Percentiles rank a stretch among this genome's conserved stretches.
Conservation (phyloP, 78 protist species). For the Dictyostelium citrinum region DNA sequence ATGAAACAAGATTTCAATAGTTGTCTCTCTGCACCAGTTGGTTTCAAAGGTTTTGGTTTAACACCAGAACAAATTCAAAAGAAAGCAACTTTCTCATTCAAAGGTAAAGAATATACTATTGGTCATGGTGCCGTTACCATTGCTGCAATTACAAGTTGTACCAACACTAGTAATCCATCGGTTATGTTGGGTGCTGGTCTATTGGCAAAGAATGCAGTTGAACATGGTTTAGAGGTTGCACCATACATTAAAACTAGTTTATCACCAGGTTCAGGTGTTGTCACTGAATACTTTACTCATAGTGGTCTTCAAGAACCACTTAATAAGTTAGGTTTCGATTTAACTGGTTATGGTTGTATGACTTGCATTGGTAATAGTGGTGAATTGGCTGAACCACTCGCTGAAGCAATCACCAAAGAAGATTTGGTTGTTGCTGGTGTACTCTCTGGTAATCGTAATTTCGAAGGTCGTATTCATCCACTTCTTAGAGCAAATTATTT, state of each 20-base stretch:
- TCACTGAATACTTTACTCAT: constrained; percentile 82
- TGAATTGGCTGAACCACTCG: constrained; percentile 78
- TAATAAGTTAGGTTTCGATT: constrained; percentile 83
- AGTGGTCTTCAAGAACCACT: constrained; percentile 80
- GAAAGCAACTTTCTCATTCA: constrained; percentile 63
- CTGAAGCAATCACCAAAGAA: constrained; percentile 78
- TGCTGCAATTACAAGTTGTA: constrained; percentile 95
- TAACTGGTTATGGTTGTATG: constrained; percentile 93
- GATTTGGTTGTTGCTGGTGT: constrained; percentile 89
- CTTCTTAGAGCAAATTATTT: constrained; percentile 89
- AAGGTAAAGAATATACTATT: constrained; percentile 77
- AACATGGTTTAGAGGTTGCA: constrained; percentile 77
- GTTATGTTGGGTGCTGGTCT: constrained; percentile 95
- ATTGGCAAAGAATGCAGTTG: constrained; percentile 89
- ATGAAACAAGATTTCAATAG: constrained; percentile 82
- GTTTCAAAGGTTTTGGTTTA: constrained; percentile 92
- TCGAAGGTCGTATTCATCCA: constrained; percentile 92
- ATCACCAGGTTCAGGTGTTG: constrained; percentile 93
- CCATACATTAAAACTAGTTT: constrained; percentile 89
- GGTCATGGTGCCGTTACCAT: constrained; percentile 90
- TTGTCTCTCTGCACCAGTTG: constrained; percentile 77
- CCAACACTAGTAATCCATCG: constrained; percentile 93
- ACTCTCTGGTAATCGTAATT: constrained; percentile 95
- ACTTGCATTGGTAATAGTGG: constrained; percentile 93
- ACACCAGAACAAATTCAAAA: constrained; percentile 34